Evolutionary conservation across 169 alveolate species (phyloP), one percentile per base, ranked within the genome.

Genomic region (Cryptosporidium felis): DNA sequence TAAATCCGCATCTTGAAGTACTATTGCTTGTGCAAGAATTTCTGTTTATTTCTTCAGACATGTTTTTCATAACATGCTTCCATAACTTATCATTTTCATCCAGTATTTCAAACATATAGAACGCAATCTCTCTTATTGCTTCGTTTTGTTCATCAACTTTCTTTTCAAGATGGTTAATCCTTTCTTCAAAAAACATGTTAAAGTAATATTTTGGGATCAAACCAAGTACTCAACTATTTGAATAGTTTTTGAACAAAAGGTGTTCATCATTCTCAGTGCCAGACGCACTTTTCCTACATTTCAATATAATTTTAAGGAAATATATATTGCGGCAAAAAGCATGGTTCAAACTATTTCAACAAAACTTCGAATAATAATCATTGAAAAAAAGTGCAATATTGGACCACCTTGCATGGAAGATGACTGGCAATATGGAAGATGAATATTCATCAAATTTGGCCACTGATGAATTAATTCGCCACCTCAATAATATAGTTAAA

Each of bases 1-100:
- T 74, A n/a, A 74, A 74, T 56, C 56, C 56, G 16, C 18, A n/a
- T 34, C 23, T 74, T n/a, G 34, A 38, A 1, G 41, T 30, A 30
- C 5, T 74, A 41, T 8, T 16, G 0, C 18, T 26, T 14, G 16
- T 1, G 38, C 8, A 2, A 36, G 9, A 16, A 18, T 16, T 9
- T n/a, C 34, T n/a, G n/a, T 41, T 1, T 28, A n/a, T 12, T 8
- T n/a, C 40, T 16, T 14, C 40, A 38, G 42, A 34, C 34, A 26
- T 49, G 23, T 74, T 59, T 12, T 16, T 56, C 59, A 74, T 56
- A 6, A 74, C 23, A 30, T 74, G 56, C 41, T 74, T 74, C 85
- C 85, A 74, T 9, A 74, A 56, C 21, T 26, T 40, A 38, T 74
- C 85, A 18, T 74, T 74, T 74, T 74, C 85, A 42, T 74, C 74